Conservation (phyloP, 148 eudicot species). For the Polygonum aviculare region DNA sequence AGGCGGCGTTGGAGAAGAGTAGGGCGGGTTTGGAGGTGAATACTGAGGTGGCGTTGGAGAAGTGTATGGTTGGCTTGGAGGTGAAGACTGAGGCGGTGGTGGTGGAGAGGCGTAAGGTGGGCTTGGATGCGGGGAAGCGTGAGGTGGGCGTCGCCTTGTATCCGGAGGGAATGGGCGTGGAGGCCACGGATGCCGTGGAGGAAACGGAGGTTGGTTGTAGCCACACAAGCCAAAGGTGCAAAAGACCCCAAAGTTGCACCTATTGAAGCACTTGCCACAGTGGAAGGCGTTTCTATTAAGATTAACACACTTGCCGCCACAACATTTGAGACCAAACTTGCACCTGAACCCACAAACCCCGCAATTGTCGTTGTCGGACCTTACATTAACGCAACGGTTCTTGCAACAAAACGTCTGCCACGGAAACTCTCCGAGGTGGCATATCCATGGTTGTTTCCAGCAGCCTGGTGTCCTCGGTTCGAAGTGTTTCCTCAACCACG, state of each 20-base stretch:
- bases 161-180: no score
- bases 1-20: no score
- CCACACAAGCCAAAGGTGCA: conserved; percentile 70
- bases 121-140: no score
- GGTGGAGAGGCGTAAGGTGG: not conserved
- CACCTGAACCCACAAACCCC: conserved; percentile 72
- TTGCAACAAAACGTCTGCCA: conserved; percentile 42
- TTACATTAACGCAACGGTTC: conserved; percentile 54
- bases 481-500: conserved; percentile 40
- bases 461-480: conserved; percentile 47
- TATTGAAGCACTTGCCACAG: conserved; percentile 53
- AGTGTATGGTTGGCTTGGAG: not conserved
- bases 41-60: not conserved
- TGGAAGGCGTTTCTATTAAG: conserved; percentile 38
- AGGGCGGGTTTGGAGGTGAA: no score
- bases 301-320: conserved; percentile 47
- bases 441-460: conserved; percentile 62
- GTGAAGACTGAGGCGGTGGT: not conserved
- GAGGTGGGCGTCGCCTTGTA: no score
- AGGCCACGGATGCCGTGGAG: not conserved
- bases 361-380: conserved; percentile 46
- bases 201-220: conserved; percentile 39
- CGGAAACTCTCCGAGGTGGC: conserved; percentile 26
- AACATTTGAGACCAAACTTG: conserved; percentile 68
- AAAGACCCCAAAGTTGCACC: conserved; percentile 33